These are phyloP conservation scores for Solanum hybrid DNA, from an alignment of 305 asterid genomes.

Conservation along the genomic window DNA sequence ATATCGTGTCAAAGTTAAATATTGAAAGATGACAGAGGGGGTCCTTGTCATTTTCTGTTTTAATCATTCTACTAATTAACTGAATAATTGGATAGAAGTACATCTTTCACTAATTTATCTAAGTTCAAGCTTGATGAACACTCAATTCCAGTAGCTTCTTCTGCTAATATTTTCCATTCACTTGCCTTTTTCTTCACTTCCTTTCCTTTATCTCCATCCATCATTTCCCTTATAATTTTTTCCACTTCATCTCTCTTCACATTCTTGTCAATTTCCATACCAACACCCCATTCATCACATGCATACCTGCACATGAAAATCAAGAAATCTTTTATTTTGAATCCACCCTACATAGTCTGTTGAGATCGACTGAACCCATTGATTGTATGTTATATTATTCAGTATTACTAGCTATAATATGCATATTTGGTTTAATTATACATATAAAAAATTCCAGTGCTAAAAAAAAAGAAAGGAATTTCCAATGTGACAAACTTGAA, in stretches of 20 bases:
- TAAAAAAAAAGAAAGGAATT: no score
- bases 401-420: background rate
- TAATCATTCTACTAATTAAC: background rate
- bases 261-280: slow-evolving; percentile 8
- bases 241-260: slow-evolving; percentile 19
- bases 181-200: slow-evolving; percentile 11
- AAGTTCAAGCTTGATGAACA: slow-evolving; percentile 18
- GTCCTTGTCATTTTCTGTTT: background rate
- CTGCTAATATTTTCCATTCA: slow-evolving; percentile 15
- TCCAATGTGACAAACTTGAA: background rate
- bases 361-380: background rate
- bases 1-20: background rate
- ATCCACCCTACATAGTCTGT: background rate
- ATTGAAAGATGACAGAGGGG: background rate
- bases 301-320: slow-evolving; percentile 9
- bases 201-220: slow-evolving; percentile 19
- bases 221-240: slow-evolving; percentile 6
- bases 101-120: slow-evolving; percentile 3
- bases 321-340: slow-evolving; percentile 7
- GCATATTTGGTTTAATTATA: background rate
- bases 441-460: background rate
- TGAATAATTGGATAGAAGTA: background rate
- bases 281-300: slow-evolving; percentile 15
- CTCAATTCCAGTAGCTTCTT: background rate
- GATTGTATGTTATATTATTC: background rate